Base-by-base conservation (phyloP, 2,329 filamentous ascomycete species). In the Lecanoromycetidae sp. region DNA sequence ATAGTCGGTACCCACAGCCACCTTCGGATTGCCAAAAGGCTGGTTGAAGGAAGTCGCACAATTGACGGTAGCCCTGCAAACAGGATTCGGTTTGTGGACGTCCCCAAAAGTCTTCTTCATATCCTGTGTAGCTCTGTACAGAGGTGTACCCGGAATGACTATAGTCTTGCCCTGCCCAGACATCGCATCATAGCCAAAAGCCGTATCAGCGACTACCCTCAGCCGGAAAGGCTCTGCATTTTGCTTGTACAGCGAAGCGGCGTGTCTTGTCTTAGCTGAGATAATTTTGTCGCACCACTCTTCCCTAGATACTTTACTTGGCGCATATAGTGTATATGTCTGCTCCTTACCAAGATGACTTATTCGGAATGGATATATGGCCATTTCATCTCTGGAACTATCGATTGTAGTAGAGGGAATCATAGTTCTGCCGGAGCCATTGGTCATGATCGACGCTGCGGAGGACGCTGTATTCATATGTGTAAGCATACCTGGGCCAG, bases 211-310 rank as follows among this genome's bases (percentile, higher is more conserved):
- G 61, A 98, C 81, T 7, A 98, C 87, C 19, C 87, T 80, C 6
- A 98, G 70, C 42, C 86, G 77, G 74, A 98, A 98, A 0, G 91
- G 91, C 63, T 98, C 91, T 0, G 91, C 90, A 60, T 96, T 94
- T 60, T 98, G 91, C 3, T 84, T 80, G 63, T 85, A 84, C 4
- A 96, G 70, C 3, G 88, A 85, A 43, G 87, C 82, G 19, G 91
- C 91, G 61, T 98, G 88, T 50, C 83, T 80, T 5, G 87, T 94
- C 70, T 98, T 98, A 26, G 91, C 91, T 63, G 94, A 84, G 37
- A 93, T 82, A 57, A 98, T 94, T 65, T 87, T 94, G 54, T 80
- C 79, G 58, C 87, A 94, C 93, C 93, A 98, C 40, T 94, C 86
- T 52, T 79, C 73, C 48, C 91, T 77, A 57, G 80, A 83, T 52